Base-by-base conservation (phyloP, 2,329 filamentous ascomycete genomes). In the Plectosphaerella plurivora region DNA sequence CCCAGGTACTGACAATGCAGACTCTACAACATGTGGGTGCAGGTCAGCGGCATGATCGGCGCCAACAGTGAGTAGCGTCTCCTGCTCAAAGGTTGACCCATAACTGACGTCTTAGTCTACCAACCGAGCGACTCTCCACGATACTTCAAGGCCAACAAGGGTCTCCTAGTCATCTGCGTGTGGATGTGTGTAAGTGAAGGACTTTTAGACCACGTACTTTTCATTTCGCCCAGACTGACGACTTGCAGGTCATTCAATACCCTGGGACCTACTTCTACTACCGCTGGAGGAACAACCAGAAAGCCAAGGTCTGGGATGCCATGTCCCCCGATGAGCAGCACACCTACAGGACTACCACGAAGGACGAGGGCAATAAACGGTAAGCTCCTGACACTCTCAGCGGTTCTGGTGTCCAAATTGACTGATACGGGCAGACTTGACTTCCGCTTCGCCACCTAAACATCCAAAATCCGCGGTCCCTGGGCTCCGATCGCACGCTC, bases 351-450 rank as follows among this genome's bases (percentile, higher is more conserved):
- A 66, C 61, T n/a, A 76, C 68, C 1, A 76, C 74, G 0, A 70
- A 63, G 2, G 72, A 78, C 51, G 58, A 72, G 47, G 73, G 74
- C 6, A 76, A 75, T 47, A 76, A 73, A 61, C 70, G 70, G 72
- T 64, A 42, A 58, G 59, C n/a, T 35, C 14, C 37, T 1, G 1
- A 1, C 0, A 3, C 5, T 5, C 22, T 22, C 22, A 22, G 5
- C 22, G 5, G 22, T 5, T 3, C 5, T 28, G 12, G 2, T 6
- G 3, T 5, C 12, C 10, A 3, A 11, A 36, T 15, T 0, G 4
- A n/a, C 4, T 49, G 9, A 16, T 18, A 25, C 18, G 3, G 6
- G 1, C 8, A 55, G 54, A 16, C 54, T 55, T 14, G 52, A 56
- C 25, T 56, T 56, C 44, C 52, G 54, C 8, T 56, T 56, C 20